phyloP scores from a whole-genome alignment of 306 rosid species.

The Quercus glauca region DNA sequence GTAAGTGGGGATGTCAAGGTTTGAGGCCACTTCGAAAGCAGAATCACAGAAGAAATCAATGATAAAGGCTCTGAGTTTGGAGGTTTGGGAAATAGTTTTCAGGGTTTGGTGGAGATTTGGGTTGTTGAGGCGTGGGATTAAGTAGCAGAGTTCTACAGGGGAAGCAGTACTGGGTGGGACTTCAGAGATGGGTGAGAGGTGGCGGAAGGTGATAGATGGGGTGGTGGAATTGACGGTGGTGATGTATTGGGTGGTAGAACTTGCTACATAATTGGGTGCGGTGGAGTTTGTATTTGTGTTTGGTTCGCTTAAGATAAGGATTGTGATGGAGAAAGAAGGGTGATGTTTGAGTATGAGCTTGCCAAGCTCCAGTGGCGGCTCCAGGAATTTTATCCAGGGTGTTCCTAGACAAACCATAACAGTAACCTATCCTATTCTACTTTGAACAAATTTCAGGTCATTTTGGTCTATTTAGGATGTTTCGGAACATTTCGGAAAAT shows the following conservation, averaged over 20 bases:
- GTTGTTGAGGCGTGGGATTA: background rate
- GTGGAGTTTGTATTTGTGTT: background rate
- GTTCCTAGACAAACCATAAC: no score
- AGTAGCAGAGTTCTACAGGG: background rate
- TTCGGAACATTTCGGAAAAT: no score
- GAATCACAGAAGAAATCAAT: background rate
- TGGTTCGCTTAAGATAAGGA: background rate
- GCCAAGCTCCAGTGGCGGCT: no score
- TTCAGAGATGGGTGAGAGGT: background rate
- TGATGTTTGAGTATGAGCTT: conserved; percentile 10
- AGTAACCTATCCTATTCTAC: no score
- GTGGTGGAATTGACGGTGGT: background rate
- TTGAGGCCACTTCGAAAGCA: background rate
- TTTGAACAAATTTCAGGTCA: no score
- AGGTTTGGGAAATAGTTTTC: background rate
- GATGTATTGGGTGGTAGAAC: background rate
- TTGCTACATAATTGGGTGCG: background rate
- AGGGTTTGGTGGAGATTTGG: background rate
- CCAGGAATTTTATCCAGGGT: no score
- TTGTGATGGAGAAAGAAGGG: conserved; percentile 1
- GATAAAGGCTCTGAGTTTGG: conserved; percentile 1
- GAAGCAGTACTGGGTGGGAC: background rate
- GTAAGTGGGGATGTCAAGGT: background rate
- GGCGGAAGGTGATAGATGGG: conserved; percentile 1
- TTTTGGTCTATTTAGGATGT: no score